Evolutionary conservation across 2,329 filamentous ascomycete genomes (phyloP), one percentile per base, ranked within the genome.

Genomic region (Westerdykella sp.): DNA sequence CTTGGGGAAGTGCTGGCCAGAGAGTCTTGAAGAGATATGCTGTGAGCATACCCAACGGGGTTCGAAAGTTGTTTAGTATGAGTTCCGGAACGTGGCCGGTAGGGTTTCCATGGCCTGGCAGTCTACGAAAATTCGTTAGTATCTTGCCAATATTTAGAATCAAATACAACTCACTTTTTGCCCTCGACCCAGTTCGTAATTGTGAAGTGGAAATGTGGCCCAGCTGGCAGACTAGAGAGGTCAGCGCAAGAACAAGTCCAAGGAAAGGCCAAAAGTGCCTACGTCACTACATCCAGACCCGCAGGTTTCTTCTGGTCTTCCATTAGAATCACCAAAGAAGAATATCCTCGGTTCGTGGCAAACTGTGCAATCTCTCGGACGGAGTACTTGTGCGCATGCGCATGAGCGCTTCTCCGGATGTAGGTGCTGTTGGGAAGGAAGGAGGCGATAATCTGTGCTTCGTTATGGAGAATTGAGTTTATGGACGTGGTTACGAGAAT

Each of bases 51-150:
- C 93, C 93, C 1, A 98, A 76, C 0, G 91, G 88, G 0, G 93
- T 98, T 58, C 86, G 85, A 75, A 98, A 98, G 64, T 93, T 91
- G 69, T 97, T 97, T 40, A 96, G 76, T 30, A 95, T 77, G 22
- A 96, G 75, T 68, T 96, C 91, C 1, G 88, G 87, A 60, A 86
- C 87, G 69, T 95, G 89, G 43, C 85, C 84, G 1, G 89, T 95
- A 0, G 89, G 80, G 53, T 90, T 91, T 69, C 81, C 93, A 64
- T 98, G 91, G 1, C 91, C 90, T 0, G 89, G 88, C 12, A 98
- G 76, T 28, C 25, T 28, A 10, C 25, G 9, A 7, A 6, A 21
- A 28, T 10, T 3, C 9, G 25, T 28, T 12, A 28, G 25, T 4
- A 28, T 10, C 11, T 28, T 9, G 25, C 25, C 11, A 2, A 28